A percentile compares a stretch with the other conserved stretches of the same genome.
phyloP scores from a whole-genome alignment of 805 yeast genomes.

The Myxozyma udenii region DNA sequence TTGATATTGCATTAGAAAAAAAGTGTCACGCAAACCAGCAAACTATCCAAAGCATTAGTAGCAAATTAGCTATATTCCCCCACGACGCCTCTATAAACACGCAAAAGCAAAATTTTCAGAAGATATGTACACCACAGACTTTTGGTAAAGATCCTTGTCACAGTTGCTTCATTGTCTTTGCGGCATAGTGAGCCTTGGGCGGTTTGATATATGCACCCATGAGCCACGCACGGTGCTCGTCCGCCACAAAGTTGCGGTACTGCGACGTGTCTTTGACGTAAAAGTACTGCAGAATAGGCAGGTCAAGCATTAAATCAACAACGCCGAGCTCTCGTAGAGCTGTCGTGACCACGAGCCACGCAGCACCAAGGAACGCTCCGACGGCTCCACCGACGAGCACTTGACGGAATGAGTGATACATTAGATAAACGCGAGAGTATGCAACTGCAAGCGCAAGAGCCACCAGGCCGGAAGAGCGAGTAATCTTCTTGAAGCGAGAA shows the following conservation, averaged over 20 bases:
- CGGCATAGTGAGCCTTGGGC: too few species aligned
- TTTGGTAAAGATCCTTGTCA: too few species aligned
- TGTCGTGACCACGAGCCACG: slow-evolving; percentile 53
- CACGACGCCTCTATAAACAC: too few species aligned
- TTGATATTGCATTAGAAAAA: too few species aligned
- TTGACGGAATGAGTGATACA: slow-evolving; percentile 73
- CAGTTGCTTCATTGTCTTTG: too few species aligned
- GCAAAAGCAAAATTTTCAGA: too few species aligned
- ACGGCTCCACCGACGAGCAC: slow-evolving; percentile 66
- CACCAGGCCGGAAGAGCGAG: slow-evolving; percentile 31
- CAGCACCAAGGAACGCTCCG: slow-evolving; percentile 59
- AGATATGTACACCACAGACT: too few species aligned
- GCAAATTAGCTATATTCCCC: too few species aligned
- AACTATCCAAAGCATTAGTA: too few species aligned
- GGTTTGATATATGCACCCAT: background rate
- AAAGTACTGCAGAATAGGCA: slow-evolving; percentile 50
- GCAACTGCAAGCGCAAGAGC: slow-evolving; percentile 39
- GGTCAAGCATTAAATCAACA: slow-evolving; percentile 58
- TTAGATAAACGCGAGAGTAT: slow-evolving; percentile 51
- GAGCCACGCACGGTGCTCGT: slow-evolving; percentile 16
- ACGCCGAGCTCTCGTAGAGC: slow-evolving; percentile 65
- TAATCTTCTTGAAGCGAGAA: slow-evolving; percentile 31
- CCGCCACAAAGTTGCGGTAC: slow-evolving; percentile 18
- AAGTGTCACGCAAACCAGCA: too few species aligned
- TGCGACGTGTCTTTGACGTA: slow-evolving; percentile 41